Conservation (phyloP, 2,329 filamentous ascomycete species). For the Phaeosphaeria sp. region DNA sequence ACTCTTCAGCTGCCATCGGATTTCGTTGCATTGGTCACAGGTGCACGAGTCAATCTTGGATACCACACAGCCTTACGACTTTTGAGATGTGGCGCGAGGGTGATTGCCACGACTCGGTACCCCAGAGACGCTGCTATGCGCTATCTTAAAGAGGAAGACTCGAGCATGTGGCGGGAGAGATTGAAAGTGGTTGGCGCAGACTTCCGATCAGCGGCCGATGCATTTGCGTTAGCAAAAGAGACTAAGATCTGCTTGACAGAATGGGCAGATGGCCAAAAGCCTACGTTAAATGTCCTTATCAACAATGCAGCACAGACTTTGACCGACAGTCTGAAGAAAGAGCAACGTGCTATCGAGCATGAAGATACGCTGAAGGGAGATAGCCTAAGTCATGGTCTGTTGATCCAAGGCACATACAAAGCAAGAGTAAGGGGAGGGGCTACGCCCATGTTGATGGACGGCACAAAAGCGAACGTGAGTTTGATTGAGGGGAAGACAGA, state of each 20-base stretch:
- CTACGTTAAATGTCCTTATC: constrained; percentile 7
- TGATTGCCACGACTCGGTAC: constrained; percentile 15
- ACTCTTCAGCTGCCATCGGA: constrained; percentile 5
- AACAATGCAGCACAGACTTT: constrained; percentile 23
- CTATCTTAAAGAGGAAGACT: constrained; percentile 10
- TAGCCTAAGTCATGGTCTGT: background rate
- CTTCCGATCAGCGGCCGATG: constrained; percentile 13
- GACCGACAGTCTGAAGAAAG: constrained; percentile 17
- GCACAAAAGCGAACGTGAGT: background rate
- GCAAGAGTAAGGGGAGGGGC: constrained; percentile 10
- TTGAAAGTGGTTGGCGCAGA: constrained; percentile 11
- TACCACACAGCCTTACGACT: constrained; percentile 15
- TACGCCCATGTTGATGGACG: constrained; percentile 2
- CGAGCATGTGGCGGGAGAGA: constrained; percentile 5
- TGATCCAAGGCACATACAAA: constrained; percentile 10
- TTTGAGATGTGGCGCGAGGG: constrained; percentile 16
- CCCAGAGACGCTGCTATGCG: constrained; percentile 14
- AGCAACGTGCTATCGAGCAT: constrained; percentile 4
- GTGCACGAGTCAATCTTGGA: constrained; percentile 17
- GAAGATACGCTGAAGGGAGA: constrained; percentile 2
- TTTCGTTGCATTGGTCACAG: constrained; percentile 18
- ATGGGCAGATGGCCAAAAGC: constrained; percentile 6
- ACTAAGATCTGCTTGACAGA: constrained; percentile 12
- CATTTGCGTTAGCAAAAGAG: constrained; percentile 8
- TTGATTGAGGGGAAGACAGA: background rate